Percentiles rank a stretch among this genome's conserved stretches.
Evolutionary conservation across 1,284 basidiomycete species (phyloP).

Genomic region (Athelia sp.): DNA sequence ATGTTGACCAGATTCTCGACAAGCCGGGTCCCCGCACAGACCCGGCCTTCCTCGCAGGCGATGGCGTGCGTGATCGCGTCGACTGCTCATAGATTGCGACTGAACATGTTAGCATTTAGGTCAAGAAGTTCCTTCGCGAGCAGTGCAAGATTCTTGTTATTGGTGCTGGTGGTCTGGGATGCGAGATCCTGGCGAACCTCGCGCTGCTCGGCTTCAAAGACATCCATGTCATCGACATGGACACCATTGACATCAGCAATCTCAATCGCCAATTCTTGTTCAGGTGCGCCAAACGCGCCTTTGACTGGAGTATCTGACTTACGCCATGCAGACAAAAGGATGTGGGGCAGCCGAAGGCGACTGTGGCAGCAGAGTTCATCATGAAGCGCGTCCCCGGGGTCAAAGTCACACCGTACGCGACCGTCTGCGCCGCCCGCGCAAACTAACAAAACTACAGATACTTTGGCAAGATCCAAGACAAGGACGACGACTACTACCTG

Average conservation of each 20-base stretch:
- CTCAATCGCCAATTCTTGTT: slow-evolving; percentile 98
- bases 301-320: neutral
- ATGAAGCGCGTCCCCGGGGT: slow-evolving; percentile 94
- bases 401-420: slow-evolving; percentile 80
- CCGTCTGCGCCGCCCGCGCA: neutral
- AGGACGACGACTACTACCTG: slow-evolving; percentile 93
- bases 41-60: slow-evolving; percentile 67
- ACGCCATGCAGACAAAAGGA: slow-evolving; percentile 65
- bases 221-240: slow-evolving; percentile 99
- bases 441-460: slow-evolving; percentile 51
- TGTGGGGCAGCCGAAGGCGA: slow-evolving; percentile 93
- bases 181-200: slow-evolving; percentile 92
- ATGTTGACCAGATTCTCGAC: slow-evolving; percentile 80
- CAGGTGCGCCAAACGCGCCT: slow-evolving; percentile 53
- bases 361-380: slow-evolving; percentile 90
- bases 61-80: slow-evolving; percentile 43
- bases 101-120: slow-evolving; percentile 36
- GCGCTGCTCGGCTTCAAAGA: slow-evolving; percentile 94
- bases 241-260: slow-evolving; percentile 99
- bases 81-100: neutral
- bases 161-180: slow-evolving; percentile 92
- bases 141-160: slow-evolving; percentile 95
- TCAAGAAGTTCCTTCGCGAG: slow-evolving; percentile 82
- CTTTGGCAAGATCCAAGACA: slow-evolving; percentile 98
- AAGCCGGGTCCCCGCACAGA: slow-evolving; percentile 79